Percentiles rank a stretch among this genome's conserved stretches.
These are phyloP conservation scores for Cryptococcus jaspeensis DNA, from an alignment of 1,284 basidiomycete genomes.

Conservation along the genomic window DNA sequence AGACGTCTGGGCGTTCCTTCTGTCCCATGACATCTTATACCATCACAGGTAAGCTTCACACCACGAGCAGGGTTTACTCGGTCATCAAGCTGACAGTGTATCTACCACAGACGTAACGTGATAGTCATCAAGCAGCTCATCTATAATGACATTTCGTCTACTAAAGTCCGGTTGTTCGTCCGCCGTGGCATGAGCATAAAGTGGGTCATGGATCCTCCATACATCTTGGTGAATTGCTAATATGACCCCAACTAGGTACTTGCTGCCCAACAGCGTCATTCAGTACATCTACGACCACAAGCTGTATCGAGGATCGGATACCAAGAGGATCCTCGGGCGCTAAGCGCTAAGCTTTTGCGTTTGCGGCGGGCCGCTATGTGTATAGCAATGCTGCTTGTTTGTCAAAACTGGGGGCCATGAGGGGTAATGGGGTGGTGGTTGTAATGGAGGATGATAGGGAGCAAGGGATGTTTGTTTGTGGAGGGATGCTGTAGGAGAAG, in stretches of 20 bases:
- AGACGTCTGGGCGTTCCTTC: slow-evolving; percentile 68
- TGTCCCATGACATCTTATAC: slow-evolving; percentile 59
- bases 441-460: too few species aligned
- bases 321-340: slow-evolving; percentile 1
- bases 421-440: too few species aligned
- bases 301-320: slow-evolving; percentile 39
- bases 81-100: not conserved
- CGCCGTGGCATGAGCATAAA: slow-evolving; percentile 87
- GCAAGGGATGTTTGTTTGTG: too few species aligned
- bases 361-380: too few species aligned
- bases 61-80: too few species aligned
- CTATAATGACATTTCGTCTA: slow-evolving; percentile 96
- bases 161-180: slow-evolving; percentile 87
- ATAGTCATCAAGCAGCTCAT: slow-evolving; percentile 93
- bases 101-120: slow-evolving; percentile 66
- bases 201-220: slow-evolving; percentile 28
- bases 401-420: too few species aligned
- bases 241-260: slow-evolving; percentile 58
- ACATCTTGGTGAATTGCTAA: not conserved
- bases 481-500: too few species aligned
- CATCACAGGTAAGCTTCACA: slow-evolving; percentile 49
- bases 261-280: slow-evolving; percentile 86
- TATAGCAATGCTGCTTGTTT: too few species aligned
- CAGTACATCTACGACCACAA: slow-evolving; percentile 78
- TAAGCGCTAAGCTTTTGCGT: too few species aligned